These are phyloP conservation scores for Linum lewisii DNA, from an alignment of 345 rosid species.

Conservation along the genomic window DNA sequence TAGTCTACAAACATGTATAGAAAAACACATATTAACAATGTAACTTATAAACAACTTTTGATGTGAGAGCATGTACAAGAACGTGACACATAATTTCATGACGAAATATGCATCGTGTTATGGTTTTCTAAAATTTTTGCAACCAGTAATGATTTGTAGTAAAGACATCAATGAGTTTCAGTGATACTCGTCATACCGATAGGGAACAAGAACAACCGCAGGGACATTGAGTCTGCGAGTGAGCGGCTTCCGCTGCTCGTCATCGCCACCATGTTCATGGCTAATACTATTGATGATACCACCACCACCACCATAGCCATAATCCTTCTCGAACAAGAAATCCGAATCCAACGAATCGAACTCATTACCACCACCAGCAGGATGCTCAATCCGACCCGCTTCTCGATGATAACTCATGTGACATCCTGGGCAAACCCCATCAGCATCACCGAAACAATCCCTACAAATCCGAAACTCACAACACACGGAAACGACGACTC, in stretches of 20 bases:
- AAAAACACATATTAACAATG: too few relatives aligned
- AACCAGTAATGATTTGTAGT: too few relatives aligned
- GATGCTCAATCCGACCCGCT: conserved; percentile 23
- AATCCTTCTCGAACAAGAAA: conserved; percentile 36
- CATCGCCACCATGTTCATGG: conserved; percentile 21
- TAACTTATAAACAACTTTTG: too few relatives aligned
- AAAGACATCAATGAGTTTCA: too few relatives aligned
- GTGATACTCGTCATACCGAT: too few relatives aligned
- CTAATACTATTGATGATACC: too few relatives aligned
- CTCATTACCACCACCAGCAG: conserved; percentile 15
- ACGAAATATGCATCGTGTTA: too few relatives aligned
- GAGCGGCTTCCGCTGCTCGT: conserved; percentile 48
- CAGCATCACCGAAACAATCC: conserved; percentile 34
- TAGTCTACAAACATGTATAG: too few relatives aligned
- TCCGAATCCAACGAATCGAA: conserved; percentile 17
- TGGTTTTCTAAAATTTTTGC: too few relatives aligned
- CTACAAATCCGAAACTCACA: conserved; percentile 41
- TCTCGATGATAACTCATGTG: conserved; percentile 30
- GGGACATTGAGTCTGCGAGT: conserved; percentile 34
- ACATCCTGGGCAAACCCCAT: conserved; percentile 47
- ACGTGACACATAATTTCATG: too few relatives aligned
- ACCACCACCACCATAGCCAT: conserved; percentile 29
- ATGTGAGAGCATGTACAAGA: too few relatives aligned
- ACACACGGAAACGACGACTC: conserved; percentile 27
- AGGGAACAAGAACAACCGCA: conserved; percentile 37